phyloP scores from a whole-genome alignment of 306 rosid genomes.

The Alnus glutinosa region DNA sequence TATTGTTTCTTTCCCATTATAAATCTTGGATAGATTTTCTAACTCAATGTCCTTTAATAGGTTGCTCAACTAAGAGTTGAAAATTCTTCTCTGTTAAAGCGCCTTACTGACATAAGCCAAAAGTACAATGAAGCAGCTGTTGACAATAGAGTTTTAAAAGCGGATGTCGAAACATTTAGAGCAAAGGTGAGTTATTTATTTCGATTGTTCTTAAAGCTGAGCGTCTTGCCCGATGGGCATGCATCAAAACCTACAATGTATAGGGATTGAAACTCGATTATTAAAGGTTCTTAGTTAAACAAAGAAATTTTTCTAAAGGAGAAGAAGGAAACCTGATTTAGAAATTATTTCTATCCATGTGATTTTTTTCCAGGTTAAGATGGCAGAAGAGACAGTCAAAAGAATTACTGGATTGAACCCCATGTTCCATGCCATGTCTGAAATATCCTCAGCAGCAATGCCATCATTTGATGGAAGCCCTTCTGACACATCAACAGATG shows the following conservation, averaged over 20 bases:
- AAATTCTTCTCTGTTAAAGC: slow-evolving; percentile 79
- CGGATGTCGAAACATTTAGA: slow-evolving; percentile 88
- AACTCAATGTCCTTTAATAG: slow-evolving; percentile 41
- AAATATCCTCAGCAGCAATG: slow-evolving; percentile 58
- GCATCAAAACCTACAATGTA: slow-evolving; percentile 9
- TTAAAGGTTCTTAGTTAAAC: not conserved
- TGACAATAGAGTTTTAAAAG: slow-evolving; percentile 87
- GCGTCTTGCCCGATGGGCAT: not conserved
- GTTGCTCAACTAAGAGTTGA: slow-evolving; percentile 80
- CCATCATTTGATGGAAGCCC: slow-evolving; percentile 62
- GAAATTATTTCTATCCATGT: slow-evolving; percentile 19
- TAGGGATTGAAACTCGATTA: slow-evolving; percentile 15
- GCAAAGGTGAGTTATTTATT: slow-evolving; percentile 64
- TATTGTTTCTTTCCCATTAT: slow-evolving; percentile 3
- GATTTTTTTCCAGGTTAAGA: slow-evolving; percentile 59
- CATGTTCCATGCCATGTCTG: slow-evolving; percentile 56
- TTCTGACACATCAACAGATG: slow-evolving; percentile 74
- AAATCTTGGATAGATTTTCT: slow-evolving; percentile 6
- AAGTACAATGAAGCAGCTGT: slow-evolving; percentile 66
- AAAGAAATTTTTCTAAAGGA: not conserved
- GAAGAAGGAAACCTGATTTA: slow-evolving; percentile 15
- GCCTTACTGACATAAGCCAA: slow-evolving; percentile 63
- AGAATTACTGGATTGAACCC: slow-evolving; percentile 64
- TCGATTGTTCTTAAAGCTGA: not conserved
- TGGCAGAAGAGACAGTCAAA: slow-evolving; percentile 86